Evolutionary conservation across 176 grass and related monocot genomes (phyloP), one percentile per base, ranked within the genome.

Genomic region (maize (Zea mays)): DNA sequence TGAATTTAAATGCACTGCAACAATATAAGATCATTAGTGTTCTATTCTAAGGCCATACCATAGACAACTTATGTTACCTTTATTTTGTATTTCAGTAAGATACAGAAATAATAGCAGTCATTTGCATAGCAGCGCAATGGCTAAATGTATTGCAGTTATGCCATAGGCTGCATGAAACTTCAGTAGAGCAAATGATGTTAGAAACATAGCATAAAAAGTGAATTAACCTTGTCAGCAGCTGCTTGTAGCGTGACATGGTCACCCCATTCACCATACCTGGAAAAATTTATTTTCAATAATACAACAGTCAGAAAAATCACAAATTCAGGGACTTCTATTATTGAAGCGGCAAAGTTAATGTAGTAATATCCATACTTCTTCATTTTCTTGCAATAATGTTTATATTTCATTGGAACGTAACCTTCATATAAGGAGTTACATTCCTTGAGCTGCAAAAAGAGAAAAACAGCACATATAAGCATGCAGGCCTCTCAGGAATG

Each of bases 371-470:
- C 87, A 47, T 99, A 99, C 96, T 86, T 99, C 80, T 91, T 87
- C 96, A 99, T 99, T 88, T 99, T 99, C 74, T 96, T 95, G 81
- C 82, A 91, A 67, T 99, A 99, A 6, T 85, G 83, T 81, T 99
- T 99, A 74, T 95, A 99, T 76, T 89, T 93, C 96, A 99, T 99
- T 63, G 96, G 96, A 69, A 99, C 90, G 36, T 99, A 90, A 41
- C 96, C 90, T 90, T 99, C 96, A 49, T 99, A 99, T 20, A 83
- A 84, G 49, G 92, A 72, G 8, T 85, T 86, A 20, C 79, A 90
- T 7, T 90, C 86, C 82, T 95, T 99, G 76, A 99, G 96, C 96
- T 99, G 84, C 50, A 92, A 63, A 90, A 81, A 62, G 60, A 75
- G 56, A 79, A 80, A 62, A 86, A 73, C 13, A 58, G 19, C 70